Conservation (phyloP, 352 stramenopile species). For the Globisporangium irregulare region DNA sequence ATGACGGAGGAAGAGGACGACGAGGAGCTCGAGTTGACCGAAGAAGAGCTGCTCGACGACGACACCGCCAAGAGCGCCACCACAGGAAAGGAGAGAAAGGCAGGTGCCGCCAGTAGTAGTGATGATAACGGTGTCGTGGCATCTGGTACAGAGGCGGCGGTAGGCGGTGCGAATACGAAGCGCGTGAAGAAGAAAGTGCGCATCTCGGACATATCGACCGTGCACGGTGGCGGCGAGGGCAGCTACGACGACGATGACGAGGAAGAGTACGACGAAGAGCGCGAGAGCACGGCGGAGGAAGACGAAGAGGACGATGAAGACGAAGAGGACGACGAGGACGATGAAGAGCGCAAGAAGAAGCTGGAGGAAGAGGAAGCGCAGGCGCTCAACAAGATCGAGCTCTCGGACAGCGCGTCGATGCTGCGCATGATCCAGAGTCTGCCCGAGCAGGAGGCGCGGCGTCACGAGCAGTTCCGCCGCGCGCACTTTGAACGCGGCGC, state of each 20-base stretch:
- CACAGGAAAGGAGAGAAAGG: neutral
- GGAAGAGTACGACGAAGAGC: constrained; percentile 20
- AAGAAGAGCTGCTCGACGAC: constrained; percentile 21
- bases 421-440: constrained; percentile 70
- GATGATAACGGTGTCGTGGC: neutral
- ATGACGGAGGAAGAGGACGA: constrained; percentile 57
- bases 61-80: constrained; percentile 11
- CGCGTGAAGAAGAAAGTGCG: constrained; percentile 26
- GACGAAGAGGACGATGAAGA: constrained; percentile 41
- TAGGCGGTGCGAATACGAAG: neutral
- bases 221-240: constrained; percentile 15
- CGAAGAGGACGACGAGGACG: constrained; percentile 40
- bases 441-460: constrained; percentile 54
- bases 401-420: constrained; percentile 68
- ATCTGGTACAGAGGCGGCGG: neutral
- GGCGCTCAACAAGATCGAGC: constrained; percentile 31
- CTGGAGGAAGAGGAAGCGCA: constrained; percentile 41
- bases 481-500: constrained; percentile 82
- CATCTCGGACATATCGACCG: constrained; percentile 20
- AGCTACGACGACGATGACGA: constrained; percentile 29
- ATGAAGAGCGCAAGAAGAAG: constrained; percentile 40
- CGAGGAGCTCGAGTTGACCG: constrained; percentile 17
- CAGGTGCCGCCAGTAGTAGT: neutral
- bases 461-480: constrained; percentile 80
- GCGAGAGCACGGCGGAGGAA: constrained; percentile 18